Percentiles rank a stretch among this genome's conserved stretches.
phyloP scores from a whole-genome alignment of 1,284 basidiomycete species.

The Schizophyllum amplum region DNA sequence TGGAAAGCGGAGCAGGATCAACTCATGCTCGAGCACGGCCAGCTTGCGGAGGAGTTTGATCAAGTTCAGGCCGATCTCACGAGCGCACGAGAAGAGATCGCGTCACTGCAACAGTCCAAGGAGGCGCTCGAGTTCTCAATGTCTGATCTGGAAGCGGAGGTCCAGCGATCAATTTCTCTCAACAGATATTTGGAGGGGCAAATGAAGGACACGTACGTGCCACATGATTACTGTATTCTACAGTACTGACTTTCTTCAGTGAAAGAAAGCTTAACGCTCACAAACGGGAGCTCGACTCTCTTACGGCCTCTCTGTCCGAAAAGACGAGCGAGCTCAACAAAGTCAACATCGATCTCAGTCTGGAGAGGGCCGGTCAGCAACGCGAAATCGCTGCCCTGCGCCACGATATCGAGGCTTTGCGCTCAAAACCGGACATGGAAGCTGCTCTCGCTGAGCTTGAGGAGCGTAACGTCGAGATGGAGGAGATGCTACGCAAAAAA shows the following conservation, averaged over 20 bases:
- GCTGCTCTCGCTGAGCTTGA: constrained; percentile 49
- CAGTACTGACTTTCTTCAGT: constrained; percentile 34
- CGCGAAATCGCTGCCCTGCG: constrained; percentile 48
- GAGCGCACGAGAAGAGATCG: constrained; percentile 16
- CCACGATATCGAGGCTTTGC: too few species aligned
- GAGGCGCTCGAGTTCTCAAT: constrained; percentile 40
- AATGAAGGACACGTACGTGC: constrained; percentile 45
- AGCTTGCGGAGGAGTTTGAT: constrained; percentile 16
- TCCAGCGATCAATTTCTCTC: constrained; percentile 52
- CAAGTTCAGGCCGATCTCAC: constrained; percentile 18
- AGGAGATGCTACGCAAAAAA: constrained; percentile 56
- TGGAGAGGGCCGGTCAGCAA: constrained; percentile 56
- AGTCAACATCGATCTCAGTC: constrained; percentile 45
- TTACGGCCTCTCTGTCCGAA: constrained; percentile 41
- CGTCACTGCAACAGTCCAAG: constrained; percentile 40
- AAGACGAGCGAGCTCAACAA: constrained; percentile 48
- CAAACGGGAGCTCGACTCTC: constrained; percentile 36
- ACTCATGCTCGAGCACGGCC: not conserved
- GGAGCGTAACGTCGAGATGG: constrained; percentile 66
- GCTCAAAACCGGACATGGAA: constrained; percentile 49
- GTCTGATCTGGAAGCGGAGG: constrained; percentile 53
- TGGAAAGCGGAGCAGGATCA: not conserved
- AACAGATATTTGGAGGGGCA: constrained; percentile 54
- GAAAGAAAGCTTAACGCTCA: constrained; percentile 36
- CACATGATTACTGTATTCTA: too few species aligned